Evolutionary conservation across 176 grass and related monocot genomes (phyloP).

Genomic region (Raddia guianensis): DNA sequence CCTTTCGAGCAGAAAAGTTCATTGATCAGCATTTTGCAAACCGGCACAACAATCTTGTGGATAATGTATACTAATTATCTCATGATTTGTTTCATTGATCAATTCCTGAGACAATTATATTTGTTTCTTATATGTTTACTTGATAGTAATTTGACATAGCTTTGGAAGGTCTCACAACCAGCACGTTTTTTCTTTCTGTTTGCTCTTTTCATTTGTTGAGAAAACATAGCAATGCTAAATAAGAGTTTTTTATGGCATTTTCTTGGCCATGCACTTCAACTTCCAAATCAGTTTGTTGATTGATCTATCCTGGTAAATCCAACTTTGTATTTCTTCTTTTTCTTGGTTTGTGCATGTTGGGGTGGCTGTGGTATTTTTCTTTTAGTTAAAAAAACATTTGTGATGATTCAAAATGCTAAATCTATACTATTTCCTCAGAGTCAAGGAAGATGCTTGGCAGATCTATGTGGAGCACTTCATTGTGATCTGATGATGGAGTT

Average conservation of each 20-base stretch:
- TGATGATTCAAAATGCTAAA: slow-evolving; percentile 20
- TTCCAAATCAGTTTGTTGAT: slow-evolving; percentile 23
- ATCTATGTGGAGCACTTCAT: slow-evolving; percentile 87
- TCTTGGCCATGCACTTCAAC: slow-evolving; percentile 4
- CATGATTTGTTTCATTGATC: slow-evolving; percentile 1
- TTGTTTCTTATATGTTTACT: slow-evolving; percentile 19
- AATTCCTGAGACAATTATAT: slow-evolving; percentile 3
- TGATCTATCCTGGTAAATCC: slow-evolving; percentile 23
- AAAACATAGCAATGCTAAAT: not conserved
- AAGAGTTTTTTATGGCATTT: not conserved
- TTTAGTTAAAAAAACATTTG: slow-evolving; percentile 5
- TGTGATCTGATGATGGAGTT: slow-evolving; percentile 79
- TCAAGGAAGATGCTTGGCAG: slow-evolving; percentile 90
- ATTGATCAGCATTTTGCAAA: slow-evolving; percentile 96
- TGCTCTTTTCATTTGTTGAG: not conserved
- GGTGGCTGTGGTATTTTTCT: slow-evolving; percentile 6
- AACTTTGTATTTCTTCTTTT: slow-evolving; percentile 6
- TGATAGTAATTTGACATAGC: not conserved
- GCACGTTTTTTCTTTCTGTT: not conserved
- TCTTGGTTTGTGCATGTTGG: not conserved
- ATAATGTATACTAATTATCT: slow-evolving; percentile 58
- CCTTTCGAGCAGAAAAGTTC: slow-evolving; percentile 92
- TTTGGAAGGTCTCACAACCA: not conserved
- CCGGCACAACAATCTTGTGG: slow-evolving; percentile 75
- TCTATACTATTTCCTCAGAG: slow-evolving; percentile 47